Evolutionary conservation across 352 stramenopile species (phyloP).

Genomic region (Aphanomyces invadans): DNA sequence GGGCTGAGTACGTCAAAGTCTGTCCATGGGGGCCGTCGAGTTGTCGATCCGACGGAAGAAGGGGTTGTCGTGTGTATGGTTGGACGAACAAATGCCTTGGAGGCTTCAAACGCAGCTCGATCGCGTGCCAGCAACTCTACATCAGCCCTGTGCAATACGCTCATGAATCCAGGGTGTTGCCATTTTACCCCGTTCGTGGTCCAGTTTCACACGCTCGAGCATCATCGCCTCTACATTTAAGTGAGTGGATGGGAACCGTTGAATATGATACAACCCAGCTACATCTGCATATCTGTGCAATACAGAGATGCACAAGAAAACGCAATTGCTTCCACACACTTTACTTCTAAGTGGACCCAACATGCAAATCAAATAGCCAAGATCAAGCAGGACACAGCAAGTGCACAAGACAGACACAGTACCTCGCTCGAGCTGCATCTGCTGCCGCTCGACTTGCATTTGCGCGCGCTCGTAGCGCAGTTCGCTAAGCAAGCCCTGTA

Average conservation of each 20-base stretch:
- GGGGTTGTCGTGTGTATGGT: background rate
- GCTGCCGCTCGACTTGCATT: background rate
- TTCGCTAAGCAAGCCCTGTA: constrained; percentile 12
- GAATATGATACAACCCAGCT: too few relatives aligned
- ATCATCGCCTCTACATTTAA: background rate
- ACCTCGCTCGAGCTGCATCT: constrained; percentile 18
- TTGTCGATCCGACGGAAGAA: background rate
- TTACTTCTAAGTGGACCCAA: too few relatives aligned
- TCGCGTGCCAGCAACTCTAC: background rate
- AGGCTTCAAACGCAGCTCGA: background rate
- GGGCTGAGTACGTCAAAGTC: constrained; percentile 5
- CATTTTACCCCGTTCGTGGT: background rate
- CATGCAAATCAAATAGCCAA: too few relatives aligned
- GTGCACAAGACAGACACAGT: too few relatives aligned
- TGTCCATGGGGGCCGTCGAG: background rate
- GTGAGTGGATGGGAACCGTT: background rate
- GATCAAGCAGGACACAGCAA: too few relatives aligned
- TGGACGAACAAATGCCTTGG: background rate
- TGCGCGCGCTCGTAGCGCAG: constrained; percentile 10
- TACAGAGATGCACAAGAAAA: too few relatives aligned
- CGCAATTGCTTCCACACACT: too few relatives aligned
- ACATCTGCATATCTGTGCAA: too few relatives aligned
- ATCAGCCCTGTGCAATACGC: too few relatives aligned
- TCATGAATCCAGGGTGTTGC: background rate
- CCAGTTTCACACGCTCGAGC: background rate